Evolutionary conservation across 768 basidiomycete genomes (phyloP).

Genomic region (Leccinum broughii): DNA sequence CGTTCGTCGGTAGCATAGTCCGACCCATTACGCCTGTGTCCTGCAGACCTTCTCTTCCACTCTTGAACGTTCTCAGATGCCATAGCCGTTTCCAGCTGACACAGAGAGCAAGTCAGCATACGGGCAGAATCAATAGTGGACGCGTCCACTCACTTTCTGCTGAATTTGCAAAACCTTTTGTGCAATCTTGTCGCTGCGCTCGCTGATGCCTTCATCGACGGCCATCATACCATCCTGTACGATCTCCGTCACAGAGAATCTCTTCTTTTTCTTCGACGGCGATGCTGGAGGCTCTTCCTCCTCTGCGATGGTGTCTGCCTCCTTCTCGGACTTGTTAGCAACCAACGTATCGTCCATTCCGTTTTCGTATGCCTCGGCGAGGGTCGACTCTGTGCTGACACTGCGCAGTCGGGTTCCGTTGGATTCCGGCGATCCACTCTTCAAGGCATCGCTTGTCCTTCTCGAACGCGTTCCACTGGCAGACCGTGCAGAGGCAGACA

Average conservation of each 20-base stretch:
- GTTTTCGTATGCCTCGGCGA: constrained; percentile 65
- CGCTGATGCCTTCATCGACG: constrained; percentile 83
- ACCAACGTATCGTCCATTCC: constrained; percentile 40
- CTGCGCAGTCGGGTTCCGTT: constrained; percentile 54
- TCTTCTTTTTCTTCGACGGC: constrained; percentile 57
- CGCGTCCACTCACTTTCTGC: constrained; percentile 65
- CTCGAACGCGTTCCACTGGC: constrained; percentile 53
- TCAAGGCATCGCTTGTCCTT: constrained; percentile 58
- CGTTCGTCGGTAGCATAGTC: constrained; percentile 46
- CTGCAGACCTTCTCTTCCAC: constrained; percentile 32
- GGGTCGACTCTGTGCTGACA: constrained; percentile 77
- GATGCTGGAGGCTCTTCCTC: constrained; percentile 49
- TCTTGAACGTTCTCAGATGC: constrained; percentile 51
- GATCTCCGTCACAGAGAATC: constrained; percentile 73
- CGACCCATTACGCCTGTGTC: constrained; percentile 23
- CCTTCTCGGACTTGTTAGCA: constrained; percentile 40
- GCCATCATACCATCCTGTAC: constrained; percentile 80
- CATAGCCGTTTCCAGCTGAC: constrained; percentile 74
- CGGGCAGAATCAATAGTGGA: neutral
- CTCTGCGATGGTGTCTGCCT: constrained; percentile 57
- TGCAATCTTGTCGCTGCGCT: constrained; percentile 84
- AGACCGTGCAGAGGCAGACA: constrained; percentile 55
- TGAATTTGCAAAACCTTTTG: constrained; percentile 89
- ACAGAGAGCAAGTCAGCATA: constrained; percentile 10
- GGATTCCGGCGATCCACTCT: constrained; percentile 34